A percentile compares a stretch with the other conserved stretches of the same genome.
These are phyloP conservation scores for Mucor circinelloides DNA, from an alignment of 371 early-diverging fungal species.

Conservation along the genomic window DNA sequence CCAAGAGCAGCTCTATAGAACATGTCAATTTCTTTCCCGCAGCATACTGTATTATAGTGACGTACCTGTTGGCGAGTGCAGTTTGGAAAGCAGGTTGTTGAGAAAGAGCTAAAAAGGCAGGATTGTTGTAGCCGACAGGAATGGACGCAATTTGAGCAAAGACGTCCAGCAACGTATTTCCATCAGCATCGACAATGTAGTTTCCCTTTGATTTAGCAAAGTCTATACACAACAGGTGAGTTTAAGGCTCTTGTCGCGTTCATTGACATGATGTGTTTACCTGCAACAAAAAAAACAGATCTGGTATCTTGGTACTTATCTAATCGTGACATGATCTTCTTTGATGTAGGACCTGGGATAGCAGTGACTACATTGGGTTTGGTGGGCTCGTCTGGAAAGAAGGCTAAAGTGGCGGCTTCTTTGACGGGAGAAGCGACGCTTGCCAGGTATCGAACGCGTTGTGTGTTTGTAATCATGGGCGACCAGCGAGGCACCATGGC, in stretches of 20 bases:
- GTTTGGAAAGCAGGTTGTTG: slow-evolving; percentile 57
- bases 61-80: slow-evolving; percentile 59
- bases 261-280: slow-evolving; percentile 17
- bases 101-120: slow-evolving; percentile 62
- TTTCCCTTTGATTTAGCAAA: slow-evolving; percentile 72
- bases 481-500: neutral
- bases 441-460: slow-evolving; percentile 7
- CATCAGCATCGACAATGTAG: slow-evolving; percentile 77
- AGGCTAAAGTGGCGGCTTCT: slow-evolving; percentile 5
- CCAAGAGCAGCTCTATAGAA: slow-evolving; percentile 65
- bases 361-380: slow-evolving; percentile 36
- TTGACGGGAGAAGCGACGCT: slow-evolving; percentile 2
- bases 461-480: neutral
- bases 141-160: slow-evolving; percentile 82
- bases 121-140: slow-evolving; percentile 77
- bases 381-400: slow-evolving; percentile 41
- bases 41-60: neutral
- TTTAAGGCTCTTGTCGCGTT: neutral
- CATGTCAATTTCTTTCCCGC: too few relatives aligned
- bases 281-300: slow-evolving; percentile 51
- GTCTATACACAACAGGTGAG: slow-evolving; percentile 41
- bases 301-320: slow-evolving; percentile 51
- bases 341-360: slow-evolving; percentile 51
- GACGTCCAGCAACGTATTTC: slow-evolving; percentile 69
- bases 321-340: slow-evolving; percentile 33